Evolutionary conservation across 1,284 basidiomycete species (phyloP).

Genomic region (Trametes versicolor): DNA sequence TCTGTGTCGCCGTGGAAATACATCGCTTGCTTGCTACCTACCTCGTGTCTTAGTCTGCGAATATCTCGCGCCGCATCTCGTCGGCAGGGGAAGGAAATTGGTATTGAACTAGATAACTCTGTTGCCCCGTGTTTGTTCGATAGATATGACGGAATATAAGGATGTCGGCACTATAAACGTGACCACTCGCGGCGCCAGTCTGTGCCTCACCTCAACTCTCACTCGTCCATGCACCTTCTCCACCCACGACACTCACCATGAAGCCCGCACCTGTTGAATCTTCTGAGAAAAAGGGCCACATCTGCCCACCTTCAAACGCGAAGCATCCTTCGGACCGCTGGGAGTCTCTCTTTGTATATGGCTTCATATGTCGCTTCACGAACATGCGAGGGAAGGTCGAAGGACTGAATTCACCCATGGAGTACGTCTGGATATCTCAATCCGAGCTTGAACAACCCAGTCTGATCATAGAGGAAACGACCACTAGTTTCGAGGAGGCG

Average conservation of each 20-base stretch:
- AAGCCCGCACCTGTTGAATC: conserved; percentile 37
- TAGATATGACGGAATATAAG: conserved; percentile 45
- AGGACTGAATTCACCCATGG: conserved; percentile 79
- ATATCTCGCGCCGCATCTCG: conserved; percentile 10
- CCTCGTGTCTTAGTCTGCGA: conserved; percentile 8
- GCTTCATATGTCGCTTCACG: conserved; percentile 84
- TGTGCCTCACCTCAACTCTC: conserved; percentile 40
- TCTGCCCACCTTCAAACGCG: conserved; percentile 78
- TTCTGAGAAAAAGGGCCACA: conserved; percentile 66
- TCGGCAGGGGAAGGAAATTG: conserved; percentile 11
- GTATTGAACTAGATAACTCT: conserved; percentile 31
- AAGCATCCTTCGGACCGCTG: conserved; percentile 80
- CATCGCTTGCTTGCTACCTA: background rate
- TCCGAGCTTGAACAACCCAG: background rate
- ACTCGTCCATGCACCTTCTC: conserved; percentile 43
- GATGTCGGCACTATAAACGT: conserved; percentile 43
- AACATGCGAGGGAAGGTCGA: conserved; percentile 76
- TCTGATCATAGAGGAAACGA: conserved; percentile 7
- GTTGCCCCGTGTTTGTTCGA: conserved; percentile 48
- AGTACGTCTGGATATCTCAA: conserved; percentile 61
- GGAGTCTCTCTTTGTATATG: conserved; percentile 86
- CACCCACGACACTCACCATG: conserved; percentile 42
- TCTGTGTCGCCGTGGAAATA: conserved; percentile 14
- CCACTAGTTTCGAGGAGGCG: conserved; percentile 76
- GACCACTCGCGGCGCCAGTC: conserved; percentile 38